These are phyloP conservation scores for Cladosporium sp. DNA, from an alignment of 2,329 filamentous ascomycete genomes.

Conservation along the genomic window DNA sequence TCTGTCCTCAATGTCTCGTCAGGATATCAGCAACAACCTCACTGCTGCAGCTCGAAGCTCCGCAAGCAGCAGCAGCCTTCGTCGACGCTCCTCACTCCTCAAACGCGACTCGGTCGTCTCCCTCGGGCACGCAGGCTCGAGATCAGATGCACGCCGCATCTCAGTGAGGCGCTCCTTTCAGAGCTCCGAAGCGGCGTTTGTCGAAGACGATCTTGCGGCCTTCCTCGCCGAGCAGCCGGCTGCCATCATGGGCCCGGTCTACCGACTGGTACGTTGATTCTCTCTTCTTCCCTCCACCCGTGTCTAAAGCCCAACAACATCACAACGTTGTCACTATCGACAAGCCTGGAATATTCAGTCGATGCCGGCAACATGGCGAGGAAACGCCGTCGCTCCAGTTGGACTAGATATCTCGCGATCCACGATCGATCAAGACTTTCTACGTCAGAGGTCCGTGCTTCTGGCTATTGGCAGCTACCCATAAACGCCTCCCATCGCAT, in stretches of 20 bases:
- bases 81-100: background rate
- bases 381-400: background rate
- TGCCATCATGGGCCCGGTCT: slow-evolving; percentile 8
- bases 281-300: background rate
- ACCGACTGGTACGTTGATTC: slow-evolving; percentile 9
- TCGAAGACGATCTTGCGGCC: slow-evolving; percentile 15
- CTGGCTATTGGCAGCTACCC: background rate
- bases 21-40: slow-evolving; percentile 10
- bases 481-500: background rate
- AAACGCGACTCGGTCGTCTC: slow-evolving; percentile 11
- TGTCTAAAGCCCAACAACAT: background rate
- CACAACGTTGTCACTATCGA: background rate
- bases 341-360: background rate
- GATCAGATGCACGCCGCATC: background rate
- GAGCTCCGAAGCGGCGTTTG: slow-evolving; percentile 9
- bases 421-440: background rate
- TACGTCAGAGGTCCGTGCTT: background rate
- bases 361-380: background rate
- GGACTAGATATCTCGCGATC: background rate
- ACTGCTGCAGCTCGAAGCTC: slow-evolving; percentile 2
- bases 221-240: slow-evolving; percentile 6
- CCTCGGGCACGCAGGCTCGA: background rate
- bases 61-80: slow-evolving; percentile 1
- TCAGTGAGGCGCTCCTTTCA: slow-evolving; percentile 8
- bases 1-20: slow-evolving; percentile 15